phyloP scores from a whole-genome alignment of 352 stramenopile species.

The Peronosclerospora sorghi region DNA sequence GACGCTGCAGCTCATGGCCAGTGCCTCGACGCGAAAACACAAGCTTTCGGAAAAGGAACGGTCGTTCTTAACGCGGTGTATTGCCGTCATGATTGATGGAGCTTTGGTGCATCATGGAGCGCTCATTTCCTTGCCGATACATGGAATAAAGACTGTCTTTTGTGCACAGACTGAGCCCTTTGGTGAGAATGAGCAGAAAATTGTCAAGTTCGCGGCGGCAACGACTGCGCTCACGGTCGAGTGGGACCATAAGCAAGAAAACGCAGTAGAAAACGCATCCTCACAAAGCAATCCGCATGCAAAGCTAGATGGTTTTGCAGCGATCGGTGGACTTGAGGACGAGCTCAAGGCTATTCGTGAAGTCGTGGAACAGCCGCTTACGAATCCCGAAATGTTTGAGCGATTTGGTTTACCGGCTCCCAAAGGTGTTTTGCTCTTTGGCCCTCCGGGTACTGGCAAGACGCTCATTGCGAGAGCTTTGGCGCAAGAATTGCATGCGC shows the following conservation, averaged over 20 bases:
- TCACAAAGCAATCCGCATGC: background rate
- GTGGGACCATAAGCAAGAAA: conserved; percentile 11
- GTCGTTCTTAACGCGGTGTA: conserved; percentile 38
- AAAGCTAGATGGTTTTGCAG: conserved; percentile 39
- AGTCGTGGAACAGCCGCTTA: conserved; percentile 92
- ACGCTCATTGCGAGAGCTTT: conserved; percentile 91
- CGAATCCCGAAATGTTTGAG: conserved; percentile 89
- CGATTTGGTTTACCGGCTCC: conserved; percentile 91
- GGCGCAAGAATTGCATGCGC: conserved; percentile 84
- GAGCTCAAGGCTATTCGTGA: conserved; percentile 92
- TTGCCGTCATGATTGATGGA: conserved; percentile 54
- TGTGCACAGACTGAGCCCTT: conserved; percentile 24
- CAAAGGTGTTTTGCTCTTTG: conserved; percentile 92
- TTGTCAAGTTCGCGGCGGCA: conserved; percentile 16
- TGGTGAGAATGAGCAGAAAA: conserved; percentile 2
- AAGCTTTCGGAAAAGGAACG: conserved; percentile 47
- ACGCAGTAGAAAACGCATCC: background rate
- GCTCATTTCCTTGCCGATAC: conserved; percentile 45
- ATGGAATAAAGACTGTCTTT: conserved; percentile 50
- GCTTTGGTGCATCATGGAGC: conserved; percentile 40
- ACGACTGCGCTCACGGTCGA: conserved; percentile 19
- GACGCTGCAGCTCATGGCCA: conserved; percentile 27
- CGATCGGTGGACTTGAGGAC: conserved; percentile 83
- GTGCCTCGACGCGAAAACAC: conserved; percentile 11
- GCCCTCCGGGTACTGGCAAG: conserved; percentile 93